A percentile compares a stretch with the other conserved stretches of the same genome.
Evolutionary conservation across 768 basidiomycete species (phyloP).

Genomic region (Solioccasus polychromus): DNA sequence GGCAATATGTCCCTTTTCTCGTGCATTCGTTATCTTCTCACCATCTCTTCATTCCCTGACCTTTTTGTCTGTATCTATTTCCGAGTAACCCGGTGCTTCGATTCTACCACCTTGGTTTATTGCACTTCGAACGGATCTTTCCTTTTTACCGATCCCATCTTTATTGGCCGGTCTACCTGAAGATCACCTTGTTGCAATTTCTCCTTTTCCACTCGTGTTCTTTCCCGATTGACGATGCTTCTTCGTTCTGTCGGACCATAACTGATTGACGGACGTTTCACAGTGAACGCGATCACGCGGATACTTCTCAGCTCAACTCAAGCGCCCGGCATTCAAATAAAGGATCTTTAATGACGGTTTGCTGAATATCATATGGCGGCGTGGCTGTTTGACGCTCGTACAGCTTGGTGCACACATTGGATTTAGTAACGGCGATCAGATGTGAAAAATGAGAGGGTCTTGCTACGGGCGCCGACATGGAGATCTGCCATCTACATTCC

Average conservation of each 20-base stretch:
- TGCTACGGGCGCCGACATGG: not conserved
- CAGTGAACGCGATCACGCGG: constrained; percentile 74
- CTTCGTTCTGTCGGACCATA: constrained; percentile 4
- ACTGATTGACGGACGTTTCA: constrained; percentile 10
- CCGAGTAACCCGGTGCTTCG: constrained; percentile 1
- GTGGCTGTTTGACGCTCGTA: constrained; percentile 14
- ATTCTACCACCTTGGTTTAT: not conserved
- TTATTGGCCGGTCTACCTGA: not conserved
- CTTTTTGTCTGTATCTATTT: not conserved
- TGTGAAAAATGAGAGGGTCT: constrained; percentile 1
- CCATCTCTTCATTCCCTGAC: not conserved
- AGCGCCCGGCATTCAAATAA: constrained; percentile 87
- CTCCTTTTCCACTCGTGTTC: constrained; percentile 2
- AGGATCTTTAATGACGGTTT: constrained; percentile 53
- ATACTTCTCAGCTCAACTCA: constrained; percentile 83
- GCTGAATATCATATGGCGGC: not conserved
- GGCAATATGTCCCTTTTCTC: not conserved
- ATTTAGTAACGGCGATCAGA: constrained; percentile 26
- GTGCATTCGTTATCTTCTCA: not conserved
- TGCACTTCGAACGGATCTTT: constrained; percentile 1
- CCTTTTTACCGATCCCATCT: not conserved
- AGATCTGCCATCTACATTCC: not conserved
- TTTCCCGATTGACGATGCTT: constrained; percentile 11
- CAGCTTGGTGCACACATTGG: constrained; percentile 18
- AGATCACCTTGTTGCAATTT: constrained; percentile 1